A percentile compares a stretch with the other conserved stretches of the same genome.
Evolutionary conservation across 768 basidiomycete species (phyloP).

Genomic region (Leccinum imitatum): DNA sequence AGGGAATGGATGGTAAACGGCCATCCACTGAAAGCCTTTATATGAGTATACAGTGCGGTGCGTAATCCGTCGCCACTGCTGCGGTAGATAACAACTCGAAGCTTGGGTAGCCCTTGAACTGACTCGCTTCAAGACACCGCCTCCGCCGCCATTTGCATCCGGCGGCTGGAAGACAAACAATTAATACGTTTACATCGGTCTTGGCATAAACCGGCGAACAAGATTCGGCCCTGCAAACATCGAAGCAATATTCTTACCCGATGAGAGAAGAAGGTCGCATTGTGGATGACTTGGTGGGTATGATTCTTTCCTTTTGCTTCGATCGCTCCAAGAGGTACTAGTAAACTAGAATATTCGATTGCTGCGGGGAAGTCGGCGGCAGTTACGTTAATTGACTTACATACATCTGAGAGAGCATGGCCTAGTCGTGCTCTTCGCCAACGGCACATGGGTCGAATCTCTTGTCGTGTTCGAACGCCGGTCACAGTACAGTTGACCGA

Average conservation of each 20-base stretch:
- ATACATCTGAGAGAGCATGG: not conserved
- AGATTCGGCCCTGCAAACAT: not conserved
- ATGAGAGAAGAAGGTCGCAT: not conserved
- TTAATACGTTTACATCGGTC: too few relatives aligned
- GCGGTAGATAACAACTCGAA: not conserved
- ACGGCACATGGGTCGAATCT: not conserved
- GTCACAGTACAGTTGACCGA: too few relatives aligned
- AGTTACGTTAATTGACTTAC: not conserved
- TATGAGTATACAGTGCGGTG: not conserved
- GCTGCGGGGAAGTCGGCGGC: not conserved
- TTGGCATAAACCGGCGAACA: not conserved
- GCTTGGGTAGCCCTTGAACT: not conserved
- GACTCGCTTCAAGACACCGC: not conserved
- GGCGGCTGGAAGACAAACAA: not conserved
- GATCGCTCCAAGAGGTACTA: too few relatives aligned
- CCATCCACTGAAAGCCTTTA: not conserved
- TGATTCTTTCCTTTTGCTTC: not conserved
- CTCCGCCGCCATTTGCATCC: not conserved
- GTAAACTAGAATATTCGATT: not conserved
- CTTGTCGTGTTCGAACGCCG: too few relatives aligned
- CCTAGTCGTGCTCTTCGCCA: not conserved
- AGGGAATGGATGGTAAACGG: not conserved
- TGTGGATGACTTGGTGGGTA: not conserved
- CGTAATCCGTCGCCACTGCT: not conserved
- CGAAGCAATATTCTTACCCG: not conserved